Conservation (phyloP, 169 alveolate species). For the Plasmodium berghei region DNA sequence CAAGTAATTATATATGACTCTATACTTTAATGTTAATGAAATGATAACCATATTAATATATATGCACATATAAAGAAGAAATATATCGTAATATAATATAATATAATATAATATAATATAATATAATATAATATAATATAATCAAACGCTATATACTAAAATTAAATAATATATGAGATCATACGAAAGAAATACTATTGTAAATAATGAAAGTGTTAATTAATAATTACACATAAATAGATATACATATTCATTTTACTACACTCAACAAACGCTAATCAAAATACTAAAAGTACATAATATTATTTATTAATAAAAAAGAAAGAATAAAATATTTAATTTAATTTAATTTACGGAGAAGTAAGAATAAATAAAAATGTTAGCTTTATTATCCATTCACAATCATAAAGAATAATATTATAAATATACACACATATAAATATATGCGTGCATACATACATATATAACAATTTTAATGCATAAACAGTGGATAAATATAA, state of each 20-base stretch:
- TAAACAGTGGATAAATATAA: slow-evolving; percentile 14
- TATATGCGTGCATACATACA: slow-evolving; percentile 8
- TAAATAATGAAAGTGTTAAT: not conserved
- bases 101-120: too few relatives aligned
- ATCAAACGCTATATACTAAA: not conserved
- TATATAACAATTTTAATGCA: slow-evolving; percentile 13
- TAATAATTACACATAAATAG: not conserved
- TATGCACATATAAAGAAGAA: not conserved
- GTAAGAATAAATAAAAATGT: slow-evolving; percentile 23
- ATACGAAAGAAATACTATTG: not conserved
- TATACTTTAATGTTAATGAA: too few relatives aligned
- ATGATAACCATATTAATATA: too few relatives aligned
- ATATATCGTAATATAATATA: not conserved
- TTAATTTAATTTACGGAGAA: not conserved
- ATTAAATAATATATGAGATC: too few relatives aligned
- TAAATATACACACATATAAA: slow-evolving; percentile 6
- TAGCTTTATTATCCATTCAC: slow-evolving; percentile 34
- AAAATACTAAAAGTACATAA: slow-evolving; percentile 21
- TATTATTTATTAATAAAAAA: slow-evolving; percentile 21
- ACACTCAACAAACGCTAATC: slow-evolving; percentile 44
- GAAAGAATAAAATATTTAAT: slow-evolving; percentile 5
- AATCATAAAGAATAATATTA: slow-evolving; percentile 4
- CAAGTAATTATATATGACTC: not conserved
- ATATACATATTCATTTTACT: slow-evolving; percentile 11
- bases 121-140: too few relatives aligned